These are phyloP conservation scores for Trametes villosa DNA, from an alignment of 768 basidiomycete species.

Conservation along the genomic window DNA sequence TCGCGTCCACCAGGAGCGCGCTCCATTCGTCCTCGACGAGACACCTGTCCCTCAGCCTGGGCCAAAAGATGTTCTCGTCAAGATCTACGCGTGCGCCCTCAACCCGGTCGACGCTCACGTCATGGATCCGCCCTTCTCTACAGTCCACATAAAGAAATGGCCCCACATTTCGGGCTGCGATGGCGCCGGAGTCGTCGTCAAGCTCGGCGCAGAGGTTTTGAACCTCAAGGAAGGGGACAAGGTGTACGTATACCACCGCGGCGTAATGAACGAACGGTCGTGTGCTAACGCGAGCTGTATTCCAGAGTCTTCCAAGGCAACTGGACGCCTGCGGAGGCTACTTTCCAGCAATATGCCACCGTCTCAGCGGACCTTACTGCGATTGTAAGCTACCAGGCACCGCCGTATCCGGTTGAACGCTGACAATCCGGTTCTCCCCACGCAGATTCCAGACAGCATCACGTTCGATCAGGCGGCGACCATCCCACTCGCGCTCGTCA, in stretches of 20 bases:
- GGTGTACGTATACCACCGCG: conserved; percentile 34
- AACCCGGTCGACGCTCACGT: conserved; percentile 44
- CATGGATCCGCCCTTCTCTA: conserved; percentile 16
- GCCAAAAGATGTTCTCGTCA: conserved; percentile 46
- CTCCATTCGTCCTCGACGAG: conserved; percentile 11
- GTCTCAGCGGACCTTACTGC: conserved; percentile 29
- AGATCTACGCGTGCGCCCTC: conserved; percentile 43
- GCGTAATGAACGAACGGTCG: background rate
- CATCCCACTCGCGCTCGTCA: conserved; percentile 34
- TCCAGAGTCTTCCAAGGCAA: conserved; percentile 26
- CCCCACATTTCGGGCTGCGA: conserved; percentile 33
- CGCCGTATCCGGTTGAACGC: background rate
- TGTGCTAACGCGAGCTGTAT: background rate
- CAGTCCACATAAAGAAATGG: conserved; percentile 36
- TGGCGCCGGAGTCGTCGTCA: conserved; percentile 43
- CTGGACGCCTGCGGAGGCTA: conserved; percentile 9
- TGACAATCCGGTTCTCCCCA: background rate
- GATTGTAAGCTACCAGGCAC: conserved; percentile 8
- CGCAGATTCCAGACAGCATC: conserved; percentile 33
- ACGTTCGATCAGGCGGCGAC: conserved; percentile 36
- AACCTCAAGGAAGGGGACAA: conserved; percentile 45
- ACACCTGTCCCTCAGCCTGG: conserved; percentile 38
- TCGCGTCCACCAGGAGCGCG: conserved; percentile 10
- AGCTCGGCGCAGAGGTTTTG: conserved; percentile 43
- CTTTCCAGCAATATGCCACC: conserved; percentile 33